A percentile compares a stretch with the other conserved stretches of the same genome.
Evolutionary conservation across 2,329 filamentous ascomycete genomes (phyloP).

Genomic region (Fusarium sp.): DNA sequence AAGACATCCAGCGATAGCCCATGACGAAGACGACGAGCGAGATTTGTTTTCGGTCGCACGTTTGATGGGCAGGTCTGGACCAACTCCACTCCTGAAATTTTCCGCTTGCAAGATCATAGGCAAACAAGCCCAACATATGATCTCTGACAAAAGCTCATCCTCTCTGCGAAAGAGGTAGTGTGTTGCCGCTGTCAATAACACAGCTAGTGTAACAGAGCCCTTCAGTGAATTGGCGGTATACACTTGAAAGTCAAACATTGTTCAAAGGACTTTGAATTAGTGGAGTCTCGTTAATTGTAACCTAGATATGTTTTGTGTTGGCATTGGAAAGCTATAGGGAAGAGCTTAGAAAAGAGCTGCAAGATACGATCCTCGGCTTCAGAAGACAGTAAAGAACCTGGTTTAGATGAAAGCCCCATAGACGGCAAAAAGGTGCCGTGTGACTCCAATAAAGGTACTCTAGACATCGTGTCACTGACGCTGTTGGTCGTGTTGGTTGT

Average conservation of each 20-base stretch:
- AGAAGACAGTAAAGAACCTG: no score
- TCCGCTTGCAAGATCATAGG: not conserved
- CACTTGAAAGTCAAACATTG: not conserved
- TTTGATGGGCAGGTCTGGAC: not conserved
- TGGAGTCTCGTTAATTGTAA: accelerated
- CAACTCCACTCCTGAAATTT: accelerated
- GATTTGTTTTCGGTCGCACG: not conserved
- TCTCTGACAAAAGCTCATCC: not conserved
- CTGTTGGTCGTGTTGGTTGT: not conserved
- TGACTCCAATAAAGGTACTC: not conserved
- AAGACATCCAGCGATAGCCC: not conserved
- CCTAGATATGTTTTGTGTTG: no score
- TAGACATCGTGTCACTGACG: not conserved
- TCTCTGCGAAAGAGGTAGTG: not conserved
- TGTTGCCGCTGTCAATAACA: not conserved
- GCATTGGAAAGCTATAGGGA: no score
- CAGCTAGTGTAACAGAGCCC: not conserved
- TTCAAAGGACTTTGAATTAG: not conserved
- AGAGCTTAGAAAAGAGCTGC: not conserved
- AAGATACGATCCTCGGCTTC: not conserved
- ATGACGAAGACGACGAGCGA: accelerated
- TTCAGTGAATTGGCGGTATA: accelerated
- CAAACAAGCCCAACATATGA: not conserved
- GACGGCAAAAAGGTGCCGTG: not conserved
- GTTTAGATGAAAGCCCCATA: not conserved